These are phyloP conservation scores for Globisporangium irregulare DNA, from an alignment of 352 stramenopile genomes.

Conservation along the genomic window DNA sequence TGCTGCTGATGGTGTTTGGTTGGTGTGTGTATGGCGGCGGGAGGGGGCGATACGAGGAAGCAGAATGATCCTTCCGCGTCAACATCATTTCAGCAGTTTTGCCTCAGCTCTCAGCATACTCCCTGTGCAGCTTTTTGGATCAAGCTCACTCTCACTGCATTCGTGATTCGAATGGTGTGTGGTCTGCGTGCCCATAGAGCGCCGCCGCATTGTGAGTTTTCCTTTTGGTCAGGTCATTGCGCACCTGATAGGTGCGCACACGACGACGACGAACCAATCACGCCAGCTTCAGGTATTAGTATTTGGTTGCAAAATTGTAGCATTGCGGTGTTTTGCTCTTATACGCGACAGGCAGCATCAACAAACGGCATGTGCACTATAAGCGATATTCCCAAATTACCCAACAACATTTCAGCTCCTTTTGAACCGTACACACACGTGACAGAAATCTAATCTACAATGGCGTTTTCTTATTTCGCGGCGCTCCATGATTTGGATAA, in stretches of 20 bases:
- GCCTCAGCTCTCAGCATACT: no score
- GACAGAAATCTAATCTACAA: background rate
- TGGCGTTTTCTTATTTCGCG: background rate
- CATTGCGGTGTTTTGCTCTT: background rate
- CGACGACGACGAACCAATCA: background rate
- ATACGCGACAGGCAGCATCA: no score
- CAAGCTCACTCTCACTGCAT: background rate
- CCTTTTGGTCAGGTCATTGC: background rate
- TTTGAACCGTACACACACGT: background rate
- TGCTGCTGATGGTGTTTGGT: background rate
- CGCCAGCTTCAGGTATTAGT: background rate
- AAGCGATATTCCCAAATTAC: background rate
- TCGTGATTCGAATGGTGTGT: background rate
- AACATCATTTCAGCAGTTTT: background rate
- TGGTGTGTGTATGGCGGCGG: background rate
- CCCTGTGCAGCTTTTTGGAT: no score
- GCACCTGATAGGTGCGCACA: background rate
- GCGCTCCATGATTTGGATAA: background rate
- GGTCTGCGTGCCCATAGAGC: background rate
- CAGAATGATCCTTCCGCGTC: background rate
- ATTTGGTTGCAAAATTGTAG: background rate
- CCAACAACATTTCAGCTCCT: background rate
- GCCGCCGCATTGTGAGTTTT: background rate
- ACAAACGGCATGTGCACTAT: no score
- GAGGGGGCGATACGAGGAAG: background rate